These are phyloP conservation scores for Nemania sp. DNA, from an alignment of 2,329 filamentous ascomycete species.

Conservation along the genomic window DNA sequence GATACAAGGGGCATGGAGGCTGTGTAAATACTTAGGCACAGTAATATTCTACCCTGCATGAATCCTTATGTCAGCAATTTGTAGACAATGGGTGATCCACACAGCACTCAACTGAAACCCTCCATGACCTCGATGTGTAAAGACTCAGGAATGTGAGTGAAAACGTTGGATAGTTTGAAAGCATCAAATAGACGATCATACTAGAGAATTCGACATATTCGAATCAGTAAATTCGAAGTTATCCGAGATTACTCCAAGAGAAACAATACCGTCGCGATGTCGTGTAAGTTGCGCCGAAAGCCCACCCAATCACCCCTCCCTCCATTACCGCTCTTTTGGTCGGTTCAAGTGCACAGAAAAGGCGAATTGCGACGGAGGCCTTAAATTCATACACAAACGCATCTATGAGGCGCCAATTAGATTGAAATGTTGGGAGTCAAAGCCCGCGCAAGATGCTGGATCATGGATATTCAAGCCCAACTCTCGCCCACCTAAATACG, in stretches of 20 bases:
- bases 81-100: slow-evolving; percentile 6
- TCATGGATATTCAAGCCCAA: no score
- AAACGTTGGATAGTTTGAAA: background rate
- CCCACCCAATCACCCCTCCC: background rate
- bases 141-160: background rate
- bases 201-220: background rate
- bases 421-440: no score
- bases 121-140: background rate
- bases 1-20: slow-evolving; percentile 5
- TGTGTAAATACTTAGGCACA: slow-evolving; percentile 14
- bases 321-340: no score
- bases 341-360: no score
- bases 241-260: background rate
- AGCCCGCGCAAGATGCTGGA: no score
- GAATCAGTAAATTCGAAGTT: background rate
- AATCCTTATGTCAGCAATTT: slow-evolving; percentile 24
- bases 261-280: slow-evolving; percentile 25
- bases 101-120: slow-evolving; percentile 6
- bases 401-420: no score
- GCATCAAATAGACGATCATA: background rate
- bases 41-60: background rate
- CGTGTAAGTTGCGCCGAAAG: slow-evolving; percentile 31
- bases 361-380: no score
- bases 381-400: no score
- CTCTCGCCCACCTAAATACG: no score